Evolutionary conservation across 345 rosid species (phyloP).

Genomic region (Brassica cretica): DNA sequence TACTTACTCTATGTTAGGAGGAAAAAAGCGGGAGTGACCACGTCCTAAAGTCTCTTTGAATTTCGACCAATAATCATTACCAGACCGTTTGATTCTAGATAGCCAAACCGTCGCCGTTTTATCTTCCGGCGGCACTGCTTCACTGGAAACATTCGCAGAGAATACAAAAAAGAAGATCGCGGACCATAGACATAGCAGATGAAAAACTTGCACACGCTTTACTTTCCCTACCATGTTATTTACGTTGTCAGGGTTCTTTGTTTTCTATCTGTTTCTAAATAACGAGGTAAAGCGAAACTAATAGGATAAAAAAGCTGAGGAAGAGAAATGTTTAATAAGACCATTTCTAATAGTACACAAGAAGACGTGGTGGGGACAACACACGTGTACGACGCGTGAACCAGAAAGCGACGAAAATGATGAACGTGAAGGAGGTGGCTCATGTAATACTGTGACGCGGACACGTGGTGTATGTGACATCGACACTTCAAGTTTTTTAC

Average conservation of each 20-base stretch:
- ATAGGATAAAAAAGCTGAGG: background rate
- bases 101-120: slow-evolving; percentile 36
- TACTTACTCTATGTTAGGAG: slow-evolving; percentile 38
- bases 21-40: slow-evolving; percentile 38
- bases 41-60: slow-evolving; percentile 33
- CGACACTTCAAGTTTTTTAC: background rate
- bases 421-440: slow-evolving; percentile 30
- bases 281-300: background rate
- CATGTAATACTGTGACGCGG: background rate
- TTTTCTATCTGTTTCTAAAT: background rate
- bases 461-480: slow-evolving; percentile 23
- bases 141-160: slow-evolving; percentile 22
- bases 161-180: slow-evolving; percentile 9
- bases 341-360: background rate
- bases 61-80: slow-evolving; percentile 30
- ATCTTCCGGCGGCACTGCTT: slow-evolving; percentile 17
- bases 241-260: background rate
- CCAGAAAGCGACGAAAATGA: slow-evolving; percentile 17
- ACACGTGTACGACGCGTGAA: slow-evolving; percentile 30
- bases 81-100: slow-evolving; percentile 21
- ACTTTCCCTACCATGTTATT: slow-evolving; percentile 9
- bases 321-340: background rate
- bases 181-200: slow-evolving; percentile 15
- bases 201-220: slow-evolving; percentile 1
- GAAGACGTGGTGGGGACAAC: slow-evolving; percentile 24